Conservation (phyloP, 75 land plant species). For the Cupressus sempervirens region DNA sequence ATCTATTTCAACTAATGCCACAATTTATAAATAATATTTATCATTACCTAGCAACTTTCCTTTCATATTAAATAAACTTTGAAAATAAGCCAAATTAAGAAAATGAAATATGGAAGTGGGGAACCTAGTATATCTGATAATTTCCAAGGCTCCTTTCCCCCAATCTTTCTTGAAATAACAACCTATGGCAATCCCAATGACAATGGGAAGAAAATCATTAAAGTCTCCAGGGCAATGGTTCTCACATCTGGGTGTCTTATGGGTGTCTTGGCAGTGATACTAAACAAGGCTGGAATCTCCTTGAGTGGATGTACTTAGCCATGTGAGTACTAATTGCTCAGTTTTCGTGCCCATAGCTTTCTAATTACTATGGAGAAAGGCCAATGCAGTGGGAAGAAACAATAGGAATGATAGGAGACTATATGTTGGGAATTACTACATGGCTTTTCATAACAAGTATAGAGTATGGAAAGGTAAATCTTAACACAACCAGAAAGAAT, state of each 20-base stretch:
- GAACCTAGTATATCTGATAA: too few species aligned
- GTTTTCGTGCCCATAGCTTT: constrained; percentile 94
- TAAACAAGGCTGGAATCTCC: constrained; percentile 94
- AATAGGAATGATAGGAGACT: constrained; percentile 60
- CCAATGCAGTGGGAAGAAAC: constrained; percentile 89
- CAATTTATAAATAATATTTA: too few species aligned
- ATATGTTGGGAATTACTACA: constrained; percentile 67
- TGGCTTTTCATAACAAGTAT: constrained; percentile 71
- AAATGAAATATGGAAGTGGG: too few species aligned
- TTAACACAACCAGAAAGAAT: constrained; percentile 87
- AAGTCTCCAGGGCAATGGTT: constrained; percentile 64
- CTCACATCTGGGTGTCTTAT: constrained; percentile 85
- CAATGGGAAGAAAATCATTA: constrained; percentile 79
- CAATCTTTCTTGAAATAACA: too few species aligned
- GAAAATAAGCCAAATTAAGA: too few species aligned
- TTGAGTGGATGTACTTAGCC: constrained; percentile 99
- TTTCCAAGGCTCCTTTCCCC: too few species aligned
- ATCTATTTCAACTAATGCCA: too few species aligned
- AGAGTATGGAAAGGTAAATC: constrained; percentile 71
- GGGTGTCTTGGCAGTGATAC: constrained; percentile 84
- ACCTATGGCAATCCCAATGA: constrained; percentile 91
- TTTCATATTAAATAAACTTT: too few species aligned
- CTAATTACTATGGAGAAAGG: constrained; percentile 91
- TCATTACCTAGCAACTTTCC: too few species aligned
- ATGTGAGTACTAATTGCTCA: constrained; percentile 93